Percentiles rank a stretch among this genome's conserved stretches.
phyloP scores from a whole-genome alignment of 768 basidiomycete species.

The Tricholoma sp. region DNA sequence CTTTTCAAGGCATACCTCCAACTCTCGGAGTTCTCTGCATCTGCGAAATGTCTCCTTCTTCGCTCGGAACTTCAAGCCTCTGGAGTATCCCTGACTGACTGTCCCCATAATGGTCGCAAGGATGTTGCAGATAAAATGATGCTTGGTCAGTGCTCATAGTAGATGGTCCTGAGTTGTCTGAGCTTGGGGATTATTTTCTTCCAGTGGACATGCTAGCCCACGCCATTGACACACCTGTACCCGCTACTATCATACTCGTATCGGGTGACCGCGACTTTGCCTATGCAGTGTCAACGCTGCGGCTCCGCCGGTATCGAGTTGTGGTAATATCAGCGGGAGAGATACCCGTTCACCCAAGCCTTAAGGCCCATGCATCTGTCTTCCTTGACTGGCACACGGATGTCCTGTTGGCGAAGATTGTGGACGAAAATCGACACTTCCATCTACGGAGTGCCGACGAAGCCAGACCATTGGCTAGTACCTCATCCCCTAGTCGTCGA shows the following conservation, averaged over 20 bases:
- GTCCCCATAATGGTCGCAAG: constrained; percentile 31
- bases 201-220: constrained; percentile 64
- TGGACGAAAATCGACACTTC: constrained; percentile 7
- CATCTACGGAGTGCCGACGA: background rate
- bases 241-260: constrained; percentile 55
- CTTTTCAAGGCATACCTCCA: constrained; percentile 56
- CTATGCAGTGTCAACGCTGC: constrained; percentile 55
- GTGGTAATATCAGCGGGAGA: constrained; percentile 42
- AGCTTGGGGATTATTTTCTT: background rate
- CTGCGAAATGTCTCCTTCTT: constrained; percentile 28
- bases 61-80: constrained; percentile 45
- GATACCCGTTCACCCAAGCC: constrained; percentile 30
- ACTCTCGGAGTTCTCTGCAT: constrained; percentile 28
- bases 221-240: constrained; percentile 54
- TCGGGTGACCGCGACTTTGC: constrained; percentile 64
- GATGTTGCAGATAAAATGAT: constrained; percentile 48
- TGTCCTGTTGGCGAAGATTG: constrained; percentile 23
- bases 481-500: background rate
- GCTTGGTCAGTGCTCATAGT: constrained; percentile 29
- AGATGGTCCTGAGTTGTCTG: background rate
- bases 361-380: constrained; percentile 50
- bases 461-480: background rate
- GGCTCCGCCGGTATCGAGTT: constrained; percentile 48
- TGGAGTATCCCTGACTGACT: constrained; percentile 39
- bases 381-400: constrained; percentile 46